Base-by-base conservation (phyloP, 805 yeast species). In the Jamesozyma hellenica region DNA sequence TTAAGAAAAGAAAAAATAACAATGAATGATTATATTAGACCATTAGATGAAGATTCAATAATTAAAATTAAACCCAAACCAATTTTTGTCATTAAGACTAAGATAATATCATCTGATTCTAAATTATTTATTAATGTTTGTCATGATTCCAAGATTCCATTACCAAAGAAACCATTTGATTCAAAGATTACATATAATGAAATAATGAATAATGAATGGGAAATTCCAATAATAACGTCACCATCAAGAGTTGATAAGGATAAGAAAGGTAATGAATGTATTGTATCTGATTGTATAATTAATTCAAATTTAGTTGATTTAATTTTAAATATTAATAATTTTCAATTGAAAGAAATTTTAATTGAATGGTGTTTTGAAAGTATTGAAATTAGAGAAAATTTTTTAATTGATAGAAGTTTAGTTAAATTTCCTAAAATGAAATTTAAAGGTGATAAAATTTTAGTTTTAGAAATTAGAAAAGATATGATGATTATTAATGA, bases 361-460 rank as follows among this genome's bases (percentile, higher is more conserved):
- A 72, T 82, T 6, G 95, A 85, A 54, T 85, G 95, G 82, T 80
- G 94, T 51, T 56, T 86, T 31, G 94, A 85, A 53, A 72, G 87
- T 10, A 75, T 83, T 3, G 95, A 85, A 55, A 62, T 78, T 42
- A 52, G 70, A 19, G 64, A 61, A 13, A 64, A 67, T 36, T 55
- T 77, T 12, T 31, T 41, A 16, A 65, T 87, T 14, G 82, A 80
- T 40, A 63, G 95, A 39, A 81, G 79, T 38, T 55, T 56, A 28
- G 65, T 76, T 35, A 55, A 75, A 3, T 64, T 74, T 2, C 96
- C 96, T 1, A 84, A 83, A 49, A 68, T 90, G 76, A 56, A 67
- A 10, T 62, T 71, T 36, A 87, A 87, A 62, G 95, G 95, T 1
- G 67, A 45, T 10, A 21, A 61, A 26, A 66, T 75, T 3, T 65